phyloP scores from a whole-genome alignment of 805 yeast genomes.

The Tanozyma kutaoensis region DNA sequence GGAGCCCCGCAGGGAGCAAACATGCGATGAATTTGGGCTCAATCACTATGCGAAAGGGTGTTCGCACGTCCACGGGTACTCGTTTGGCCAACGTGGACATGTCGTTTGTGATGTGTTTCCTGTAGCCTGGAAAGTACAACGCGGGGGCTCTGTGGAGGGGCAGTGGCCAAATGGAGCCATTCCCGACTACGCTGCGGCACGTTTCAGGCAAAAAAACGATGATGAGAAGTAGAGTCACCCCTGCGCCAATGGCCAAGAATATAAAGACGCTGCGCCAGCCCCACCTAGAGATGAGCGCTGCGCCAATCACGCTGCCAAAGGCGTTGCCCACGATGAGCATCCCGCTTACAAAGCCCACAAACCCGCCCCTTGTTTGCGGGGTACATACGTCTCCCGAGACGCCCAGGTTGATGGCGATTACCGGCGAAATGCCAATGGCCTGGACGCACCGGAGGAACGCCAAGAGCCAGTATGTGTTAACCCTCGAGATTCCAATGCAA shows the following conservation, averaged over 20 bases:
- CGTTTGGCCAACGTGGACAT: slow-evolving; percentile 3
- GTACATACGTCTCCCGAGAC: slow-evolving; percentile 64
- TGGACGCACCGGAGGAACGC: slow-evolving; percentile 61
- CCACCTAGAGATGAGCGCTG: slow-evolving; percentile 19
- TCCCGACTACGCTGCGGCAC: slow-evolving; percentile 56
- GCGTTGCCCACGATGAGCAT: slow-evolving; percentile 62
- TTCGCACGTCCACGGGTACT: too few relatives aligned
- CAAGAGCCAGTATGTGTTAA: slow-evolving; percentile 45
- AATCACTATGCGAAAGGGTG: slow-evolving; percentile 28
- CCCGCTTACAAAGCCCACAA: slow-evolving; percentile 54
- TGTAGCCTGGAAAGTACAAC: slow-evolving; percentile 15
- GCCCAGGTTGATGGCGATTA: slow-evolving; percentile 58
- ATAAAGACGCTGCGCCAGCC: slow-evolving; percentile 70
- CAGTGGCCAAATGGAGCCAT: slow-evolving; percentile 49
- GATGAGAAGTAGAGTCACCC: slow-evolving; percentile 21
- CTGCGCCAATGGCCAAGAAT: slow-evolving; percentile 58
- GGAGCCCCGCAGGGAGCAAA: slow-evolving; percentile 45
- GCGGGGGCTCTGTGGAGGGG: slow-evolving; percentile 27
- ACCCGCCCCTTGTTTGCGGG: slow-evolving; percentile 53
- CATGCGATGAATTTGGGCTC: slow-evolving; percentile 32
- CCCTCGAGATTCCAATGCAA: slow-evolving; percentile 52
- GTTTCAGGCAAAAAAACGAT: slow-evolving; percentile 56
- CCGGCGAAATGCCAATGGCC: slow-evolving; percentile 66
- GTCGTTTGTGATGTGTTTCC: slow-evolving; percentile 18
- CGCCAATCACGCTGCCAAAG: slow-evolving; percentile 59